These are phyloP conservation scores for Helicocarpus griseus DNA, from an alignment of 2,329 filamentous ascomycete genomes.

Conservation along the genomic window DNA sequence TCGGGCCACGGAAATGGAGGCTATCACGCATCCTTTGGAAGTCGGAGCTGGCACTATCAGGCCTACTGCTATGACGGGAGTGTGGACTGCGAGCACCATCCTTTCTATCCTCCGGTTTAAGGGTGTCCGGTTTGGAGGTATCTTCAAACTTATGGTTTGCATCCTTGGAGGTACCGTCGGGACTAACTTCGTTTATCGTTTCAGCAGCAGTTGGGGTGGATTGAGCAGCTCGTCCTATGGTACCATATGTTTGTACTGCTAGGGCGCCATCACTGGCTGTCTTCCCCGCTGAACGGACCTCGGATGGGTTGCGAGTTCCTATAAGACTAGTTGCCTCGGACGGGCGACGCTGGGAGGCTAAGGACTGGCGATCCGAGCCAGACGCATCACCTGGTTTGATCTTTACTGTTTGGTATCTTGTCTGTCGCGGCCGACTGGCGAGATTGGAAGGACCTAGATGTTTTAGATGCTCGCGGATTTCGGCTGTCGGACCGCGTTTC, in stretches of 20 bases:
- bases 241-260: constrained; percentile 49
- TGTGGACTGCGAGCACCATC: neutral
- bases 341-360: constrained; percentile 23
- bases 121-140: neutral
- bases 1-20: constrained; percentile 35
- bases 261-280: constrained; percentile 58
- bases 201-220: constrained; percentile 6
- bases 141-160: neutral
- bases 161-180: neutral
- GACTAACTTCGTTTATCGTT: constrained; percentile 13
- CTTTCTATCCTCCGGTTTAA: neutral
- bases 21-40: constrained; percentile 17
- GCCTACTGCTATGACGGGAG: neutral
- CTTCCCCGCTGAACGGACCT: constrained; percentile 44
- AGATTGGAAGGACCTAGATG: constrained; percentile 56
- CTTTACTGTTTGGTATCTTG: constrained; percentile 54
- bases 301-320: constrained; percentile 45
- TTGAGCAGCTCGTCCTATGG: constrained; percentile 22
- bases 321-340: constrained; percentile 30
- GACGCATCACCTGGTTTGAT: constrained; percentile 49
- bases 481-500: constrained; percentile 43
- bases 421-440: constrained; percentile 50
- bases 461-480: constrained; percentile 51
- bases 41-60: neutral
- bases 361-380: constrained; percentile 5